Percentiles rank a stretch among this genome's conserved stretches.
These are phyloP conservation scores for Pisolithus tinctorius DNA, from an alignment of 768 basidiomycete genomes.

Conservation along the genomic window DNA sequence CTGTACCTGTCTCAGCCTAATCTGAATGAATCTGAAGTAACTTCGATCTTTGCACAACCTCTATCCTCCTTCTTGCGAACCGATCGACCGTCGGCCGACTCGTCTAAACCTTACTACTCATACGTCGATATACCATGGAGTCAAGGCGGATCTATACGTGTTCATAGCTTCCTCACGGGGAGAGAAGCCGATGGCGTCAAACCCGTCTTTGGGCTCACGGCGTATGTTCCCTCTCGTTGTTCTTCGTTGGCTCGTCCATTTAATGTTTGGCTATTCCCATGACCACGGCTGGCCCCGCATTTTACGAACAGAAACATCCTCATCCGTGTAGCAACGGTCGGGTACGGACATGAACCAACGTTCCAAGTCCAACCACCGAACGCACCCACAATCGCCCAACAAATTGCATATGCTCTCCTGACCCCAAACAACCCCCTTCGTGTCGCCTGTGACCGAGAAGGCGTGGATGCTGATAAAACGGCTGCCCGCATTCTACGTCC, in stretches of 20 bases:
- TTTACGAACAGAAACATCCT: constrained; percentile 38
- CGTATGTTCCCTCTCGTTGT: constrained; percentile 43
- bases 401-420: constrained; percentile 39
- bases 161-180: constrained; percentile 82
- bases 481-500: constrained; percentile 13
- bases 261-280: not conserved
- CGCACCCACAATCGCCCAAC: constrained; percentile 33
- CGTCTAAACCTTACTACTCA: constrained; percentile 50
- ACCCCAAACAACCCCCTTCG: constrained; percentile 17
- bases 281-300: too few species aligned
- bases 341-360: constrained; percentile 39
- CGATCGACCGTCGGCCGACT: constrained; percentile 47
- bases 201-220: constrained; percentile 83
- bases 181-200: constrained; percentile 79
- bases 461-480: constrained; percentile 14
- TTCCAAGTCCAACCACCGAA: constrained; percentile 40
- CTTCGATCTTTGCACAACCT: constrained; percentile 80
- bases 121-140: constrained; percentile 46
- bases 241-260: not conserved
- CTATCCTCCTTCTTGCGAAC: constrained; percentile 64
- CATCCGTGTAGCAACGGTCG: constrained; percentile 42
- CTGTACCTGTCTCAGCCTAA: constrained; percentile 48
- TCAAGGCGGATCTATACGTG: constrained; percentile 36
- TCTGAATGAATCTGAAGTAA: constrained; percentile 73
- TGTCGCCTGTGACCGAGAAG: constrained; percentile 21